Evolutionary conservation across 306 rosid genomes (phyloP), one percentile per base, ranked within the genome.

Genomic region (Medicago ruthenica): DNA sequence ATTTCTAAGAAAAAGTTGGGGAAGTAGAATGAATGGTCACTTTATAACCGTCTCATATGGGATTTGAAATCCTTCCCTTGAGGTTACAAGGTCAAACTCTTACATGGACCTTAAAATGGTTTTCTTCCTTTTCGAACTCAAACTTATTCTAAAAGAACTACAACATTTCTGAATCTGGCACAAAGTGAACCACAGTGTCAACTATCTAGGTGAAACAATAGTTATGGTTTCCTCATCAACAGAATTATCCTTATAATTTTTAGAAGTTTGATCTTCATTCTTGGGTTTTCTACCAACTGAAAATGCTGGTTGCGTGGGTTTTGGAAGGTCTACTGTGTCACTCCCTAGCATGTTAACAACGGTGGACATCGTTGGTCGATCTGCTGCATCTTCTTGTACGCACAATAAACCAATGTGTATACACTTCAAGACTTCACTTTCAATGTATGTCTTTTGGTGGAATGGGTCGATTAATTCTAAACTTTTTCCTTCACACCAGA

Each of bases 371-470:
- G 82, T 73, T 65, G 85, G 87, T 27, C 87, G 81, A 31, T 84
- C 76, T 10, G 17, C 58, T 34, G 88, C 86, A 39, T 80, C 86
- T 54, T 85, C 80, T 47, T 88, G 88, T 13, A 84, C 83, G 22
- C 89, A 85, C 67, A 85, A 68, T 57, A 88, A 70, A 42, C 85
- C 85, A 41, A 88, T 80, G 4, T 84, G 83, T 55, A 86, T 78
- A 60, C 87, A 82, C 36, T 51, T 80, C 39, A 41, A 10, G 13
- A 81, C 81, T 64, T 86, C 85, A 11, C 8, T 68, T 0, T 5
- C 39, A 8, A 7, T 39, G 61, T 21, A 59, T 0, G 71, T 4
- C 0, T 78, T 74, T 69, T 10, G 63, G 67, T 84, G 65, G 39
- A 24, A 5, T 4, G 86, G 84, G 54, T 86, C 90, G 21, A 88